Conservation (phyloP, 2,329 filamentous ascomycete genomes). For the Fusarium udum region DNA sequence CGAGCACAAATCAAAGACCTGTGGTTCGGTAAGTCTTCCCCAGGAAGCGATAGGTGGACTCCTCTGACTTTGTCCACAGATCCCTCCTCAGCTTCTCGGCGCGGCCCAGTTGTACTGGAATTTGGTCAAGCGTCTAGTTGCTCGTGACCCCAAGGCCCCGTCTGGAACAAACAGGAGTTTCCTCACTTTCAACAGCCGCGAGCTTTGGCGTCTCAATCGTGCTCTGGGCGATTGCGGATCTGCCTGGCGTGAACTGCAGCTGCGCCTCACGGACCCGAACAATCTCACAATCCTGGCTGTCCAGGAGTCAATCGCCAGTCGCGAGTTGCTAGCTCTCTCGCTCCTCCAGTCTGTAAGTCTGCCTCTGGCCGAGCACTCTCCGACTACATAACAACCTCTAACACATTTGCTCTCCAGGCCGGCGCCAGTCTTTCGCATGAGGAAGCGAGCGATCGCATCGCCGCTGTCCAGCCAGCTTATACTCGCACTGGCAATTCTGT, state of each 20-base stretch:
- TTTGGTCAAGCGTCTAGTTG: background rate
- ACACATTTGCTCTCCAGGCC: background rate
- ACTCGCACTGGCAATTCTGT: background rate
- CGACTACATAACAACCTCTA: background rate
- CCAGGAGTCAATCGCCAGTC: background rate
- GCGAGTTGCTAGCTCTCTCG: background rate
- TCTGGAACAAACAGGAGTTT: no score
- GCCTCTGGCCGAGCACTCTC: background rate
- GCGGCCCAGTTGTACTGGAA: background rate
- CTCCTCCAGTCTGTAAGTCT: background rate
- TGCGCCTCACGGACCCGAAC: background rate
- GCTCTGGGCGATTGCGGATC: rapidly evolving
- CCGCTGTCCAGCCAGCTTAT: background rate
- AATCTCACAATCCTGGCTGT: rapidly evolving
- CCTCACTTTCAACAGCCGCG: no score
- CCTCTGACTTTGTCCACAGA: background rate
- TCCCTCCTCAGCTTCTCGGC: background rate
- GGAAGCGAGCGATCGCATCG: background rate
- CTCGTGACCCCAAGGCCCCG: rapidly evolving
- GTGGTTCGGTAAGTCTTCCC: background rate
- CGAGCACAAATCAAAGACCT: rapidly evolving
- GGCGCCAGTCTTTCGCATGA: background rate
- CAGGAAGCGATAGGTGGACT: no score
- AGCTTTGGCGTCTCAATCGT: rapidly evolving
- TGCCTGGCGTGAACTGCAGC: background rate